Conservation (phyloP, 1,284 basidiomycete genomes). For the Sanghuangporus weigelae region DNA sequence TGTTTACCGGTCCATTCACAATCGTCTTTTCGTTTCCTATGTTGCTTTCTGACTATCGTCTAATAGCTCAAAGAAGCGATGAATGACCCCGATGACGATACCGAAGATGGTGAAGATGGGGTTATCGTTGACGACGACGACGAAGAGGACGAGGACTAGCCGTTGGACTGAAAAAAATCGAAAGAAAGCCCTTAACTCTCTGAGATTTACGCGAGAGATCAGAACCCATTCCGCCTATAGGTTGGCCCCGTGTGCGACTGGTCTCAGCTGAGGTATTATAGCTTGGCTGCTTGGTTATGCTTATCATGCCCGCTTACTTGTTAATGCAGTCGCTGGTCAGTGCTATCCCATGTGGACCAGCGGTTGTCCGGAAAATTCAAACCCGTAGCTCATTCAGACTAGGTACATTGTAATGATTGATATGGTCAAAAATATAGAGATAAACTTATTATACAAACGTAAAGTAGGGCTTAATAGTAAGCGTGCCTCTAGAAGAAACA, state of each 20-base stretch:
- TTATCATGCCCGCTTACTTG: neutral
- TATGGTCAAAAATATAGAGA: neutral
- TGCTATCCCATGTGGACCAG: no score
- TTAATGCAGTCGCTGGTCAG: no score
- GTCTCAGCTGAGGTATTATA: neutral
- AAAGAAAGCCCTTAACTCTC: neutral
- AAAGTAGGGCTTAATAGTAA: neutral
- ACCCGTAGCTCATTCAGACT: neutral
- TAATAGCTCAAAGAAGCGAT: conserved; percentile 67
- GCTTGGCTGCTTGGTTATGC: neutral
- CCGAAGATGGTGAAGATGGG: conserved; percentile 32
- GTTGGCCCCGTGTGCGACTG: neutral
- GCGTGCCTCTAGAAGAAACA: neutral
- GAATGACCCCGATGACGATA: conserved; percentile 47
- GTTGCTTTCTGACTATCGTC: neutral
- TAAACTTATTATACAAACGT: neutral
- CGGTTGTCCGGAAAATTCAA: neutral
- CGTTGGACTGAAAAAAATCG: neutral
- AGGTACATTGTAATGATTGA: neutral
- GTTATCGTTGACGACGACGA: conserved; percentile 10
- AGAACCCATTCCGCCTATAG: neutral
- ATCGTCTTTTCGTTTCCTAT: neutral
- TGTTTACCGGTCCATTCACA: neutral
- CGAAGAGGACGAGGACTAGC: conserved; percentile 4
- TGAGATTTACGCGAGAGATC: neutral